Base-by-base conservation (phyloP, 345 rosid species). In the Balakata baccata region DNA sequence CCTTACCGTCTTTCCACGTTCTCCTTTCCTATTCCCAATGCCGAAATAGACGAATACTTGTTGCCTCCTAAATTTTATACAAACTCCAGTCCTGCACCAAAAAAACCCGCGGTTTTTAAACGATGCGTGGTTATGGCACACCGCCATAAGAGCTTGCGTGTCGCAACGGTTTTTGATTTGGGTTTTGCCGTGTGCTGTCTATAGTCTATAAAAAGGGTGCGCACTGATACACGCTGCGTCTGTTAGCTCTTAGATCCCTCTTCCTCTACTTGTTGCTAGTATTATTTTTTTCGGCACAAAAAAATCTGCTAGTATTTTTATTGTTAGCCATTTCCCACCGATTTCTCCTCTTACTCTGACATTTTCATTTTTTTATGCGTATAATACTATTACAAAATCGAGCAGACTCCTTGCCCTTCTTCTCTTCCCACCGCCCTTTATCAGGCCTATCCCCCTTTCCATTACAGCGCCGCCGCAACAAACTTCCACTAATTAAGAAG, bases 261-360 rank as follows among this genome's bases (percentile, higher is more conserved):
- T 16, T 10, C 49, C 17, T 18, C 17, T 51, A 13, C 17, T 17
- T 50, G 6, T n/a, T n/a, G 34, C 34, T 29, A 29, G 34, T 29
- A 29, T 29, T 29, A 1, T 29, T 29, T 29, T 29, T 29, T 29
- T 29, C n/a, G n/a, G n/a, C n/a, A n/a, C n/a, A n/a, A n/a, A n/a
- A n/a, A n/a, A n/a, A n/a, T n/a, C n/a, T n/a, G n/a, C n/a, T n/a
- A n/a, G 4, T 9, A 25, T 63, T 10, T 20, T 4, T 13, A 34
- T 46, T 51, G 53, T 68, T 38, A n/a, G 34, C 71, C 69, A 46
- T 73, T 79, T 72, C 73, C 80, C 78, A 63, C 66, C 74, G 20
- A 11, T n/a, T 50, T 37, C 45, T 37, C 7, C 13, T 6, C 49
- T 34, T 64, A 9, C 12, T 53, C 52, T 51, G 1, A 3, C 25